Conservation (phyloP, 805 yeast genomes). For the Ogataea pilisensis region DNA sequence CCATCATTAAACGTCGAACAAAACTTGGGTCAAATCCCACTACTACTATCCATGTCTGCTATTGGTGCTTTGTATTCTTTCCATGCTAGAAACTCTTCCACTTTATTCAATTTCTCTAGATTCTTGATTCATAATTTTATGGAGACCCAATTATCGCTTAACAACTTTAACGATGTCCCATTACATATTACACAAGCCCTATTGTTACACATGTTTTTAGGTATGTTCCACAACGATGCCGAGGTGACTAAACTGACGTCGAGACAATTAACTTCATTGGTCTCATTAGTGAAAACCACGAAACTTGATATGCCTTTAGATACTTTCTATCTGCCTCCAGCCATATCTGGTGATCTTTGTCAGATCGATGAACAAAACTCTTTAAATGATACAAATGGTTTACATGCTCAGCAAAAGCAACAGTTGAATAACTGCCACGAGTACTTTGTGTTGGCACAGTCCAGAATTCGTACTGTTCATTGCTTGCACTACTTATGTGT, state of each 20-base stretch:
- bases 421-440: constrained; percentile 41
- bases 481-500: constrained; percentile 47
- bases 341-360: constrained; percentile 21
- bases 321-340: constrained; percentile 40
- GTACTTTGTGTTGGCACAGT: constrained; percentile 51
- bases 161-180: constrained; percentile 51
- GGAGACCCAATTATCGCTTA: constrained; percentile 44
- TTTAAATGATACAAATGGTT: constrained; percentile 6
- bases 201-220: constrained; percentile 50
- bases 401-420: constrained; percentile 14
- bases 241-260: constrained; percentile 46
- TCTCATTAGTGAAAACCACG: constrained; percentile 50
- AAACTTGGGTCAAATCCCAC: constrained; percentile 53
- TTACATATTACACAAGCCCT: constrained; percentile 54
- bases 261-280: constrained; percentile 51
- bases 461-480: constrained; percentile 51
- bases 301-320: constrained; percentile 49
- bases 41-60: constrained; percentile 76
- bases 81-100: constrained; percentile 71
- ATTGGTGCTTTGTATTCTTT: constrained; percentile 86
- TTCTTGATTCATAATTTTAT: constrained; percentile 62
- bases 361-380: not conserved
- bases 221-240: constrained; percentile 52
- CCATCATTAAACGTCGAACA: constrained; percentile 50
- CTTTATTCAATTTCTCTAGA: constrained; percentile 64